Conservation (phyloP, 2,329 filamentous ascomycete genomes). For the Knufia petricola region DNA sequence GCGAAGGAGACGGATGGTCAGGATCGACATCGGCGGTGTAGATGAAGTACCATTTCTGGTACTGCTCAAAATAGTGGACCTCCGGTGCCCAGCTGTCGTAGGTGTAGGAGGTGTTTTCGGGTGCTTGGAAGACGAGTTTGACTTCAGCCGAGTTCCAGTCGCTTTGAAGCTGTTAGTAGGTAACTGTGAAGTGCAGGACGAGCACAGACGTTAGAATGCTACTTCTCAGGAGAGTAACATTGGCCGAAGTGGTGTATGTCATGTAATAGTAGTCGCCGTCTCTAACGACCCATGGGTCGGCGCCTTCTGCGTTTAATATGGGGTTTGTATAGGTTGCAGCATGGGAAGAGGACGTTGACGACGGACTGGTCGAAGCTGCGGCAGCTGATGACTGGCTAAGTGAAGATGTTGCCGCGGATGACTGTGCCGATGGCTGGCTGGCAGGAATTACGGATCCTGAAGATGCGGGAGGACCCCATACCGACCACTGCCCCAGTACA, state of each 20-base stretch:
- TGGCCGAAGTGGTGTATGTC: slow-evolving; percentile 33
- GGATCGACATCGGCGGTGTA: slow-evolving; percentile 42
- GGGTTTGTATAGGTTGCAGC: slow-evolving; percentile 34
- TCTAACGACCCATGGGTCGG: slow-evolving; percentile 34
- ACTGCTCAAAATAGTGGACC: slow-evolving; percentile 34
- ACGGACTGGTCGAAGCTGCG: not conserved
- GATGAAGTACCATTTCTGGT: slow-evolving; percentile 42
- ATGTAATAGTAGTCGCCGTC: slow-evolving; percentile 35
- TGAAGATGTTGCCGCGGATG: no score
- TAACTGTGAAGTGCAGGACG: not conserved
- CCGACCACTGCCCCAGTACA: not conserved
- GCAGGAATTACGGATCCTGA: not conserved
- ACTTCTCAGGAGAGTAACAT: slow-evolving; percentile 33
- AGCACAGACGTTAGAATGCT: slow-evolving; percentile 28
- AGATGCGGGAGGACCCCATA: not conserved
- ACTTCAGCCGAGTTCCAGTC: slow-evolving; percentile 34
- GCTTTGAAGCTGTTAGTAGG: slow-evolving; percentile 7
- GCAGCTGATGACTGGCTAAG: no score
- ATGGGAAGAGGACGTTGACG: slow-evolving; percentile 21
- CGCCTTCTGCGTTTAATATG: slow-evolving; percentile 31
- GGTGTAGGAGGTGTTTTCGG: slow-evolving; percentile 35
- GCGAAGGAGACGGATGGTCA: slow-evolving; percentile 38
- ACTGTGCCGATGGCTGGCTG: no score
- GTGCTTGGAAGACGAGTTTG: slow-evolving; percentile 30
- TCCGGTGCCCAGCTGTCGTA: slow-evolving; percentile 44